Base-by-base conservation (phyloP, 2,329 filamentous ascomycete species). In the Zymoseptoria brevis region DNA sequence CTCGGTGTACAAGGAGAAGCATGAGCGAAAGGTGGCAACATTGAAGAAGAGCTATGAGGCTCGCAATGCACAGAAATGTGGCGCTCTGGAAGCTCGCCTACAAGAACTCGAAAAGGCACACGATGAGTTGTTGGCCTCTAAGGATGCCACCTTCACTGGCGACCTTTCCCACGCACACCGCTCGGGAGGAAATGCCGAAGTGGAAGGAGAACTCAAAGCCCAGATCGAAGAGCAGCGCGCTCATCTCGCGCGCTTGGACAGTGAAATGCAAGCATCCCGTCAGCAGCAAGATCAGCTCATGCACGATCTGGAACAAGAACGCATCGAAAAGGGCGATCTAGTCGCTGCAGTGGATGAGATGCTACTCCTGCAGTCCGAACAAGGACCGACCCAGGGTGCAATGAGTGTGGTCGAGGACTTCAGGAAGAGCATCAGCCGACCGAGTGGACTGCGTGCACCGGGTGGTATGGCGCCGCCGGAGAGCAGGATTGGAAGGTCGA, bases 1-100 rank as follows among this genome's bases (percentile, higher is more conserved):
- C 72, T 82, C 87, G 0, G 81, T 96, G 9, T 99, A 99, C 82
- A 97, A 96, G 78, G 86, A 88, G 71, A 99, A 99, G 77, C 94
- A 99, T 73, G 93, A 97, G 77, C 90, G 87, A 63, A 99, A 99
- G 78, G 93, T 97, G 51, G 84, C 89, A 0, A 93, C 92, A 3
- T 80, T 99, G 64, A 97, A 87, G 72, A 84, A 86, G 68, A 84
- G 81, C 69, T 87, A 97, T 76, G 90, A 96, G 73, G 83, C 83
- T 53, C 86, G 93, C 57, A 94, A 90, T 83, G 90, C 96, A 75
- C 95, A 95, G 80, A 89, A 88, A 70, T 84, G 93, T 58, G 84
- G 83, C 57, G 89, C 93, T 67, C 83, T 96, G 2, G 89, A 96
- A 74, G 73, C 74, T 19, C 85, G 85, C 62, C 80, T 96, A 50